Evolutionary conservation across 345 rosid species (phyloP), one percentile per base, ranked within the genome.

Genomic region (Sonneratia alba): DNA sequence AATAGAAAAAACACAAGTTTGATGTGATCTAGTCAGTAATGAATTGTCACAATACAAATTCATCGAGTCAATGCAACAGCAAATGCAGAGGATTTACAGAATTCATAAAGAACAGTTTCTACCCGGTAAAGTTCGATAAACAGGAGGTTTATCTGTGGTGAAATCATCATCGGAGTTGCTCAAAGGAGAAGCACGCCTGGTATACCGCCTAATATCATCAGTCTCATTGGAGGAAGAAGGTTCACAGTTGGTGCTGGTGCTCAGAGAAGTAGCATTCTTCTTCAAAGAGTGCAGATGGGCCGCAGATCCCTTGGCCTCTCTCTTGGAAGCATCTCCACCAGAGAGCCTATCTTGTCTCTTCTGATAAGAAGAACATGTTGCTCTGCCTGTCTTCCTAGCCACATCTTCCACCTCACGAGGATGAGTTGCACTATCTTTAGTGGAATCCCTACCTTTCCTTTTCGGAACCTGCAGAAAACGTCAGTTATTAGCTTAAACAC

Each of bases 61-160:
- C 37, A 62, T 32, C 5, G 7, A 27, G 7, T 62, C 34, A 57
- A 22, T 57, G 63, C 32, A 57, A 56, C 63, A 19, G 11, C 63
- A 57, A 57, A 22, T 57, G 63, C 11, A 6, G 13, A 57, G 63
- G 3, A 57, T 57, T n/a, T 22, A 8, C 13, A n/a, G 5, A n/a
- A 22, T 57, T 22, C 32, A 18, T 57, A 34, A 57, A 57, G 66
- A 66, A 38, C 70, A 40, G 59, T 34, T 66, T 16, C 12, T 80
- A 90, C 96, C 89, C 36, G 99, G 97, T 80, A 95, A 82, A 38
- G 99, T 95, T 69, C 81, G 92, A 81, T 84, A 89, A 70, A 81
- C 87, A 70, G 87, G 85, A 71, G 77, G 83, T 51, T 71, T 78
- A 37, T 72, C 80, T 56, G 85, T 74, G 74, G 85, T 87, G 34